Base-by-base conservation (phyloP, 768 basidiomycete genomes). In the Pleurotus platypus region DNA sequence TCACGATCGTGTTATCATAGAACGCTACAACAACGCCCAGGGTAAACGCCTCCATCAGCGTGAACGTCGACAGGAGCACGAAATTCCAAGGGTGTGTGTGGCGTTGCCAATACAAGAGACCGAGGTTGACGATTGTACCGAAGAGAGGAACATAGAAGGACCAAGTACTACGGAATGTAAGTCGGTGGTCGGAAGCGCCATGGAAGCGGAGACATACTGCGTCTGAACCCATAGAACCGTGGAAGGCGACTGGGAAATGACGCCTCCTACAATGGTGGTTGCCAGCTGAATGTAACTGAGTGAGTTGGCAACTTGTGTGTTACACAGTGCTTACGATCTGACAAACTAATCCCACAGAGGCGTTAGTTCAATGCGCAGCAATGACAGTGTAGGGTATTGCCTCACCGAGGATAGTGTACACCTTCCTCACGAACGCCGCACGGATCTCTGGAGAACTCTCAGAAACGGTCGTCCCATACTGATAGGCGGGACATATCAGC, bases 11-110 rank as follows among this genome's bases (percentile, higher is more conserved):
- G 57, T 80, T 85, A 65, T 90, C 82, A 66, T 82, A 86, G 72
- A 87, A 92, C 0, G 87, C 89, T 22, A 90, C 81, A 30, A 88
- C 84, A 6, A 92, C 75, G n/a, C 97, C 97, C 48, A 99, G 77
- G 9, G 93, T 87, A 68, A 92, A 86, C 4, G 92, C 89, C 71
- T 99, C 97, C 77, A 96, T 78, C 20, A 90, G 66, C 7, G 97
- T 99, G 73, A 98, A 99, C 1, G 88, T 78, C 16, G 87, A 84
- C 38, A 99, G 78, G 26, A 98, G 76, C 46, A 92, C 78, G 58
- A 96, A 77, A 71, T 99, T 99, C 69, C 84, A 75, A 20, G 96
- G 96, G 69, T 92, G 85, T 67, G 83, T 85, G 70, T 96, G 94
- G 57, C 95, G 86, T 72, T 97, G 95, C 90, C 90, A 95, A 76